phyloP scores from a whole-genome alignment of 192 early-diverging fungal genomes.

The Coemansia sp. region DNA sequence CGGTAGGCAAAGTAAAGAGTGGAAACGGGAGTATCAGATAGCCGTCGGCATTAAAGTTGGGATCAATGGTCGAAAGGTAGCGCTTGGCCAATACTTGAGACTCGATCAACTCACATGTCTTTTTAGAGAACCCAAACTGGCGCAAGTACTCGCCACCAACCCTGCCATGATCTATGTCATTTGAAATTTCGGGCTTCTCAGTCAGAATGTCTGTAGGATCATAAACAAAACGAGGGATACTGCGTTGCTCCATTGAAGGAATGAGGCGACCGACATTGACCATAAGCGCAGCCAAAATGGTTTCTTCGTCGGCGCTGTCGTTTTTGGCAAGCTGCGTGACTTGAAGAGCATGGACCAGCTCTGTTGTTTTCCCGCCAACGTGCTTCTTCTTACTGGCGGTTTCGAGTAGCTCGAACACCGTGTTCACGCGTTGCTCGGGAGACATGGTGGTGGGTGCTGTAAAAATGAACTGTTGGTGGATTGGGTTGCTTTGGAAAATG shows the following conservation, averaged over 20 bases:
- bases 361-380: constrained; percentile 59
- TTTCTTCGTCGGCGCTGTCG: constrained; percentile 52
- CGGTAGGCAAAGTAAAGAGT: no score
- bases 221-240: no score
- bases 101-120: neutral
- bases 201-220: no score
- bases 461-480: neutral
- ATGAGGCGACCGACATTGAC: constrained; percentile 57
- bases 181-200: no score
- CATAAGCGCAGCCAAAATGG: constrained; percentile 57
- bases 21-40: no score
- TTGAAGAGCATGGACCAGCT: constrained; percentile 61
- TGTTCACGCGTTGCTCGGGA: constrained; percentile 18
- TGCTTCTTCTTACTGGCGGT: constrained; percentile 56
- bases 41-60: neutral
- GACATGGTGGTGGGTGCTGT: neutral
- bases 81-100: neutral
- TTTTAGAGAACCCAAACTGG: constrained; percentile 56
- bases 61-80: neutral
- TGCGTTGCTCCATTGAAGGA: no score
- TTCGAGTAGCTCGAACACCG: constrained; percentile 54
- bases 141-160: neutral
- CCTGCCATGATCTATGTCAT: no score
- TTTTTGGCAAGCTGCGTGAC: constrained; percentile 51
- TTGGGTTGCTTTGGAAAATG: neutral